These are phyloP conservation scores for Tripterygium wilfordii DNA, from an alignment of 177 flowering plant genomes.

Conservation along the genomic window DNA sequence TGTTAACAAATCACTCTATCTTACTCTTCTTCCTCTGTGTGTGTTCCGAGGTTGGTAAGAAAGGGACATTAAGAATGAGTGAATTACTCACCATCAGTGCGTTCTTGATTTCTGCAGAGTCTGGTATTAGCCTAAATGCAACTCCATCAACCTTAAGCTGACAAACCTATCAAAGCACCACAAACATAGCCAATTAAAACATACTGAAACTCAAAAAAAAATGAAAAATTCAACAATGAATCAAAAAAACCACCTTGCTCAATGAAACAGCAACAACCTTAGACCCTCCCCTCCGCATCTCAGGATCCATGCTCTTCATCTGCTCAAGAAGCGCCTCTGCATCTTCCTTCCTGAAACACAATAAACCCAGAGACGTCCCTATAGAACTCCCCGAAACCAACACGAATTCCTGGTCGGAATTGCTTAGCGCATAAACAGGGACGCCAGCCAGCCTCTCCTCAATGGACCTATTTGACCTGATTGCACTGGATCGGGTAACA, in stretches of 20 bases:
- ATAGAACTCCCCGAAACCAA: slow-evolving; percentile 57
- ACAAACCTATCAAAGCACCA: slow-evolving; percentile 46
- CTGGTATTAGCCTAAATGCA: slow-evolving; percentile 87
- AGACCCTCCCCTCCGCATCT: slow-evolving; percentile 44
- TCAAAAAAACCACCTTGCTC: slow-evolving; percentile 50
- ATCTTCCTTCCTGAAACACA: slow-evolving; percentile 72
- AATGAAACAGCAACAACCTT: slow-evolving; percentile 77
- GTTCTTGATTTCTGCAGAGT: slow-evolving; percentile 57
- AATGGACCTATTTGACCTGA: slow-evolving; percentile 39
- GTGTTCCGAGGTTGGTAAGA: too few species aligned
- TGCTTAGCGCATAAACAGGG: slow-evolving; percentile 72
- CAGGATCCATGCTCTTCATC: slow-evolving; percentile 64
- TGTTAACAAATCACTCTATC: too few species aligned
- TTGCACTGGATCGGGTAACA: slow-evolving; percentile 2
- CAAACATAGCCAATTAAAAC: background rate
- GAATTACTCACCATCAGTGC: slow-evolving; percentile 57
- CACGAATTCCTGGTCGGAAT: slow-evolving; percentile 66
- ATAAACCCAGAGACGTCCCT: slow-evolving; percentile 55
- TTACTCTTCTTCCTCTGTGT: too few species aligned
- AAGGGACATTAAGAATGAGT: background rate
- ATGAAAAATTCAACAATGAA: background rate
- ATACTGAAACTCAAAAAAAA: background rate
- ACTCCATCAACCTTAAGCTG: slow-evolving; percentile 78
- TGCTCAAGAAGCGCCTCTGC: slow-evolving; percentile 68
- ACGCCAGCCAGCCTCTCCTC: slow-evolving; percentile 80